Evolutionary conservation across 768 basidiomycete species (phyloP), one percentile per base, ranked within the genome.

Genomic region (Tulasnella sp.): DNA sequence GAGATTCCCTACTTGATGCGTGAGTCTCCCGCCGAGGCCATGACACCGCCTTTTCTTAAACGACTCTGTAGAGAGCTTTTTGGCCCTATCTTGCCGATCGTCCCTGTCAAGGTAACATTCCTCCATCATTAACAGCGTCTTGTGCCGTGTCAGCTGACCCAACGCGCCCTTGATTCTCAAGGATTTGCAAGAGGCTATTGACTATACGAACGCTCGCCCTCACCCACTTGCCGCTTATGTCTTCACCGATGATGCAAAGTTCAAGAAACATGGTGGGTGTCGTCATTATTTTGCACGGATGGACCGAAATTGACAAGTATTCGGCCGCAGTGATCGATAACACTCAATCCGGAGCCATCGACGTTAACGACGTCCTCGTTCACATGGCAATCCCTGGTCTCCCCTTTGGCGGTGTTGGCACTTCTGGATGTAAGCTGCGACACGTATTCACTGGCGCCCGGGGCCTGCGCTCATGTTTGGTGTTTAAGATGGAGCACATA

Each of bases 1-100:
- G 90, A 77, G 95, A 96, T 84, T 88, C 92, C 0, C 84, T 95
- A 80, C 93, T 96, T 93, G 87, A 88, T 83, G 91, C 93, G 93
- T 93, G 82, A 74, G 91, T 18, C 14, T 14, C 9, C 44, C 6
- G 3, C 16, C 10, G 31, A 36, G 18, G 36, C 34, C 31, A 8
- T 36, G 62, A 36, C 5, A 34, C 19, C 62, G 12, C 2, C 34
- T 18, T 18, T 68, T 10, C 31, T 68, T 24, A 68, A 0, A 14
- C 16, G 6, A 10, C 34, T 0, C 16, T 27, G 34, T 81, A 94
- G 94, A 80, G 95, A 96, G 83, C 88, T 96, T 62, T 96, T 97
- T 82, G 95, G 94, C 0, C 95, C 95, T 10, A 81, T 97, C 14
- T 85, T 97, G 34, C 92, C 94, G 3, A 87, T 97, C 56, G 86